Percentiles rank a stretch among this genome's conserved stretches.
Conservation (phyloP, 768 basidiomycete genomes). For the Artomyces pyxidatus region DNA sequence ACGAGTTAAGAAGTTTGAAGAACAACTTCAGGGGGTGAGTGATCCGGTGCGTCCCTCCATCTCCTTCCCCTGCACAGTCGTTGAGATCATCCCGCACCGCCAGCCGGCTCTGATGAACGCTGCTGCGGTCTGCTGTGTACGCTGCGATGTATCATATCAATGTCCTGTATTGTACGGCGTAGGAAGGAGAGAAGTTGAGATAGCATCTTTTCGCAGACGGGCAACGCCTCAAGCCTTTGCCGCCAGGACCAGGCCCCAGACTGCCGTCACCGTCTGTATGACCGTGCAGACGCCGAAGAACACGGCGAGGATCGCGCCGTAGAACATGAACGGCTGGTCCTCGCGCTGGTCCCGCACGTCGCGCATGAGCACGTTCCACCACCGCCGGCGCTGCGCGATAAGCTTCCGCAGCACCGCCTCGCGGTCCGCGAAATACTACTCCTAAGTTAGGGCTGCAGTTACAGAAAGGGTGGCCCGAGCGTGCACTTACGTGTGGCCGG, state of each 20-base stretch:
- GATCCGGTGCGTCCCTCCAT: background rate
- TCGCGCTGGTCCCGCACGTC: conserved; percentile 12
- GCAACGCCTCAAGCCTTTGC: background rate
- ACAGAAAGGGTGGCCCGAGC: background rate
- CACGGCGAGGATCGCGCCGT: conserved; percentile 13
- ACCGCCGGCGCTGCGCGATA: conserved; percentile 5
- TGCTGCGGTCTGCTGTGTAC: no score
- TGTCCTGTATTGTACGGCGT: background rate
- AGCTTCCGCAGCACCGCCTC: conserved; percentile 2
- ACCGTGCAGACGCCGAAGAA: conserved; percentile 15
- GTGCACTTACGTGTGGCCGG: conserved; percentile 4
- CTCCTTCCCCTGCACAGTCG: background rate
- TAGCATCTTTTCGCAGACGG: background rate
- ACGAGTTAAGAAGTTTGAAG: conserved; percentile 72
- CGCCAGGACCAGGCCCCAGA: background rate
- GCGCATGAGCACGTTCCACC: conserved; percentile 10
- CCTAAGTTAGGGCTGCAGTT: background rate
- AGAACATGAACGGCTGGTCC: conserved; percentile 14
- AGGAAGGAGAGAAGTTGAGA: no score
- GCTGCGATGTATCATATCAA: background rate
- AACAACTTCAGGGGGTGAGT: conserved; percentile 68
- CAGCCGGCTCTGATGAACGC: background rate
- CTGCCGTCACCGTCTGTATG: conserved; percentile 14
- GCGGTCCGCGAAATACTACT: conserved; percentile 8
- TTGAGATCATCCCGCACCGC: background rate